Percentiles rank a stretch among this genome's conserved stretches.
phyloP scores from a whole-genome alignment of 2,329 filamentous ascomycete species.

The Nannizziopsis arthrosporioides region DNA sequence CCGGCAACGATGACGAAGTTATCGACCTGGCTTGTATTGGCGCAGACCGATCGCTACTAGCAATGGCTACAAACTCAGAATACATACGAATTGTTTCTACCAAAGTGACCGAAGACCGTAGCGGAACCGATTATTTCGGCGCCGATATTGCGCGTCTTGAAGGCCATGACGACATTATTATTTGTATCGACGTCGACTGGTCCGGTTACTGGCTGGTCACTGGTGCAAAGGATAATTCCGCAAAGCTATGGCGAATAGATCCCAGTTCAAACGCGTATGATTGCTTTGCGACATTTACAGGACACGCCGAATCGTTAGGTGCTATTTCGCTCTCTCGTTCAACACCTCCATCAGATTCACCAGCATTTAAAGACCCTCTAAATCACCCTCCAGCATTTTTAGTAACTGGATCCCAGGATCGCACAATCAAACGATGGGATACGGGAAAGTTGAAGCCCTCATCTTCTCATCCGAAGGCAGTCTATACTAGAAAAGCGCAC shows the following conservation, averaged over 20 bases:
- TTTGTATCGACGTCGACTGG: constrained; percentile 89
- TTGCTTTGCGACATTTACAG: constrained; percentile 74
- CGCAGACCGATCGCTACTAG: constrained; percentile 66
- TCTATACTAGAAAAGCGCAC: constrained; percentile 87
- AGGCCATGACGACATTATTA: constrained; percentile 90
- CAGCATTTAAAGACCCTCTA: constrained; percentile 60
- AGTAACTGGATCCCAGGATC: constrained; percentile 86
- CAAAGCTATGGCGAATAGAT: constrained; percentile 80
- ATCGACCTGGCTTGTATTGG: constrained; percentile 86
- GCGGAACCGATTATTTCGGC: constrained; percentile 58
- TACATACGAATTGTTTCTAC: constrained; percentile 73
- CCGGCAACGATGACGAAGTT: constrained; percentile 93
- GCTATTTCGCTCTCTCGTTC: constrained; percentile 72
- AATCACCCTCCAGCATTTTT: constrained; percentile 72
- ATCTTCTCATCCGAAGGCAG: constrained; percentile 39
- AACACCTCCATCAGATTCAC: constrained; percentile 54
- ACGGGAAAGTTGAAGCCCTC: constrained; percentile 45
- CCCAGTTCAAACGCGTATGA: constrained; percentile 59
- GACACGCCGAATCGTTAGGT: constrained; percentile 86
- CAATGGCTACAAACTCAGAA: constrained; percentile 88
- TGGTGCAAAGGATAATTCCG: constrained; percentile 92
- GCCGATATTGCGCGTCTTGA: constrained; percentile 76
- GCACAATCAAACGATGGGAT: constrained; percentile 91
- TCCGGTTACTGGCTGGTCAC: constrained; percentile 95
- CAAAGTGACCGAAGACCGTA: constrained; percentile 27